Evolutionary conservation across 1,139 yeast genomes (phyloP).

Genomic region (Yamadazyma diospyri): DNA sequence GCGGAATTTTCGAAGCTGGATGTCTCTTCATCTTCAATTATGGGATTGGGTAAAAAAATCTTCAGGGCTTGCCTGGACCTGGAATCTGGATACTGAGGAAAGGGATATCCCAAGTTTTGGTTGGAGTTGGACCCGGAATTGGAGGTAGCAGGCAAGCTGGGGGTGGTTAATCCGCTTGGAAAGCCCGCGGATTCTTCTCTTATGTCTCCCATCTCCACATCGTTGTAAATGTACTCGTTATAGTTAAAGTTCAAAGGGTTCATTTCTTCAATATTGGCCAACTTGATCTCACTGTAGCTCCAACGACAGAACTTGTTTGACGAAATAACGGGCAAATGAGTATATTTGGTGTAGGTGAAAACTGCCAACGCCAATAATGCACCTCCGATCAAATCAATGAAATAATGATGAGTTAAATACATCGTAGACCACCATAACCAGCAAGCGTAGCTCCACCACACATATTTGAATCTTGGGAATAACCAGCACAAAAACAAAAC

Average conservation of each 20-base stretch:
- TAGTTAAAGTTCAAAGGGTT: constrained; percentile 31
- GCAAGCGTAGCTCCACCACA: constrained; percentile 71
- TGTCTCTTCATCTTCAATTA: constrained; percentile 25
- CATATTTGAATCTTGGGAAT: constrained; percentile 64
- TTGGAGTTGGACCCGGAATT: background rate
- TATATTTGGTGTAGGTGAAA: constrained; percentile 70
- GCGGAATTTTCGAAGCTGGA: constrained; percentile 35
- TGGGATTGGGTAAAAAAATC: constrained; percentile 17
- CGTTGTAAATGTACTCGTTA: constrained; percentile 14
- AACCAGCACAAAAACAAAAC: constrained; percentile 79
- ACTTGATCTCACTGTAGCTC: constrained; percentile 55
- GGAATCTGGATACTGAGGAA: constrained; percentile 24
- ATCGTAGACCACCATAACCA: constrained; percentile 99
- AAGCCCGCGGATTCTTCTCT: background rate
- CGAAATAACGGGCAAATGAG: constrained; percentile 68
- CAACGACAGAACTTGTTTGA: constrained; percentile 72
- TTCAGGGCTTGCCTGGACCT: constrained; percentile 35
- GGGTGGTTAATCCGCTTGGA: background rate
- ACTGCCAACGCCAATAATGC: constrained; percentile 71
- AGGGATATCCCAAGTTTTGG: constrained; percentile 4
- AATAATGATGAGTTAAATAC: constrained; percentile 95
- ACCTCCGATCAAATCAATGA: constrained; percentile 88
- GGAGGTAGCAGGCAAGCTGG: no score
- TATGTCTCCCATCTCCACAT: constrained; percentile 7
- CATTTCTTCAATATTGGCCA: constrained; percentile 22